Base-by-base conservation (phyloP, 2,329 filamentous ascomycete species). In the Corniculantispora saksenae region DNA sequence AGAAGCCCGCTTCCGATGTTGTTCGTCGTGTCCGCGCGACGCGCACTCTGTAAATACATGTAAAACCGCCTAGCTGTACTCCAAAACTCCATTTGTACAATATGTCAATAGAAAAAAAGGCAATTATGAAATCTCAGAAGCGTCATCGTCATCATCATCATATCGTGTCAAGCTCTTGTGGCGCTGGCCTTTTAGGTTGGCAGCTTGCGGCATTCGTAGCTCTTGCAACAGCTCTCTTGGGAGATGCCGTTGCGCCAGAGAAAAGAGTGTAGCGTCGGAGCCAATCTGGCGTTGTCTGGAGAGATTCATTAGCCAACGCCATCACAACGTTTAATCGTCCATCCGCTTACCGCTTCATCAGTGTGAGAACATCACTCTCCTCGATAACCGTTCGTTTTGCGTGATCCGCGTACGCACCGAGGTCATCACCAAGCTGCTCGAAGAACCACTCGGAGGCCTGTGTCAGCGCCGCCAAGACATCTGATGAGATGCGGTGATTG, bases 381-480 rank as follows among this genome's bases (percentile, higher is more conserved):
- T 97, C 91, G 70, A 97, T 93, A 3, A 89, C 93, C 77, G 91
- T 95, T 38, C 93, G 86, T 38, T 91, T 90, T 6, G 91, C 93
- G 76, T 97, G 93, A 67, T 87, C 84, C 21, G 93, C 91, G 75
- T 94, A 97, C 2, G 89, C 89, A 15, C 86, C 86, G 63, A 97
- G 79, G 73, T 97, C 93, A 66, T 93, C 91, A 56, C 91, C 88
- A 2, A 91, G 81, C 76, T 97, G 93, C 78, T 96, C 92, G 75
- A 97, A 97, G 76, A 93, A 97, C 90, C 92, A 95, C 67, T 96
- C 92, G 3, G 91, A 91, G 1, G 93, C 92, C 74, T 93, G 89
- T 72, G 90, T 88, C 62, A 97, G 87, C 5, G 90, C 89, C 35
- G 86, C 84, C 45, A 97, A 79, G 1, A 91, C 89, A 60, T 95